Evolutionary conservation across 1,284 basidiomycete genomes (phyloP).

Genomic region (Hemileia vastatrix): DNA sequence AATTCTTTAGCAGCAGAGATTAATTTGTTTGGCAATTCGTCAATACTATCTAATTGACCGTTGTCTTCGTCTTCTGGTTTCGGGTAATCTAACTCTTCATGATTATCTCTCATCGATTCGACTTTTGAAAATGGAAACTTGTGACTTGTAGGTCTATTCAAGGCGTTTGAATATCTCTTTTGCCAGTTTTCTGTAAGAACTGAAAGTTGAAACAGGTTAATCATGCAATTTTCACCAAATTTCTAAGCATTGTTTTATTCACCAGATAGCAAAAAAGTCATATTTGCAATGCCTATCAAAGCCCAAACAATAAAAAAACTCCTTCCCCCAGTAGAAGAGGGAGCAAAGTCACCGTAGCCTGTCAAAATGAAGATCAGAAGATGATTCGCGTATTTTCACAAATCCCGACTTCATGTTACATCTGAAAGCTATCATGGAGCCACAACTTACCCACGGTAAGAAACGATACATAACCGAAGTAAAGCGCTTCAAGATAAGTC

Average conservation of each 20-base stretch:
- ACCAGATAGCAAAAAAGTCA: conserved; percentile 22
- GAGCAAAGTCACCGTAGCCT: conserved; percentile 21
- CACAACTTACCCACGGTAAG: conserved; percentile 20
- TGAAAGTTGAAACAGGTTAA: background rate
- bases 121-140: background rate
- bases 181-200: conserved; percentile 20
- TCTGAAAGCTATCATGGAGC: too few species aligned
- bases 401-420: background rate
- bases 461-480: conserved; percentile 22
- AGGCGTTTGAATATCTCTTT: conserved; percentile 10
- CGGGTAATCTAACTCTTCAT: background rate
- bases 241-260: background rate
- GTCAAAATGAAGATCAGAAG: background rate
- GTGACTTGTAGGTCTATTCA: conserved; percentile 1
- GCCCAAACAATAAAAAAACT: conserved; percentile 20
- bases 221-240: background rate
- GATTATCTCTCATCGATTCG: background rate
- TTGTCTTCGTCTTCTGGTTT: background rate
- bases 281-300: conserved; percentile 16
- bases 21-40: conserved; percentile 2
- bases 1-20: conserved; percentile 11
- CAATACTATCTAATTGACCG: background rate
- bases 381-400: background rate
- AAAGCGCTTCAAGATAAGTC: conserved; percentile 15
- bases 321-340: conserved; percentile 9